These are phyloP conservation scores for Scleromitrula shiraiana DNA, from an alignment of 2,329 filamentous ascomycete species.

Conservation along the genomic window DNA sequence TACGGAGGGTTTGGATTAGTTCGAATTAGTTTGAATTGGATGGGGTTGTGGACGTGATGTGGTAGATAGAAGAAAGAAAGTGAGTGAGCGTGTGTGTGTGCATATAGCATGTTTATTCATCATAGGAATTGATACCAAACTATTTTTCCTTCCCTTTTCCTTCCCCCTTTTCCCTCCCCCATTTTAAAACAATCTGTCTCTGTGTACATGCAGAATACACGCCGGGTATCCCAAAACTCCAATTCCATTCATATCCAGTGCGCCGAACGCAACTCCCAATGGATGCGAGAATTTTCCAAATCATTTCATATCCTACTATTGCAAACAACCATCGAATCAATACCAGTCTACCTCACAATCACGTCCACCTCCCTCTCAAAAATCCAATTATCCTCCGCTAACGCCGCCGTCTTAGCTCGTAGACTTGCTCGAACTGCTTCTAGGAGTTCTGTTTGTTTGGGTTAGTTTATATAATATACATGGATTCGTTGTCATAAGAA, in stretches of 20 bases:
- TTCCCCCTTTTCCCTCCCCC: too few species aligned
- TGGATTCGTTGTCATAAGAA: background rate
- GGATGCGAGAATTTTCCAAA: too few species aligned
- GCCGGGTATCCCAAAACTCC: slow-evolving; percentile 23
- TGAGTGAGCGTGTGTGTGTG: too few species aligned
- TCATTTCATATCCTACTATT: too few species aligned
- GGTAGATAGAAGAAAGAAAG: too few species aligned
- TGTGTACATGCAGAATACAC: slow-evolving; percentile 3
- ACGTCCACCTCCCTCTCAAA: slow-evolving; percentile 50
- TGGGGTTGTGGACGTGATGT: background rate
- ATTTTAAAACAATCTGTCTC: slow-evolving; percentile 13
- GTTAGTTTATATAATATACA: background rate
- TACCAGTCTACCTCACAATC: background rate
- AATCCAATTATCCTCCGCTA: slow-evolving; percentile 88
- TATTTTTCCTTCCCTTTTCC: too few species aligned
- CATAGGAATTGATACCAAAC: slow-evolving; percentile 1
- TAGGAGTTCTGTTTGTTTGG: slow-evolving; percentile 50
- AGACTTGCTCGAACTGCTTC: slow-evolving; percentile 63
- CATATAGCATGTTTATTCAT: too few species aligned
- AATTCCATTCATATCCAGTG: too few species aligned
- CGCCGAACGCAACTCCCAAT: background rate
- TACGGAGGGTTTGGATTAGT: slow-evolving; percentile 52
- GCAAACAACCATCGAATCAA: slow-evolving; percentile 10
- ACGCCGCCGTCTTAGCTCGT: slow-evolving; percentile 60
- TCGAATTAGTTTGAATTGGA: background rate